Base-by-base conservation (phyloP, 2,329 filamentous ascomycete species). In the Chaetomium sp. region DNA sequence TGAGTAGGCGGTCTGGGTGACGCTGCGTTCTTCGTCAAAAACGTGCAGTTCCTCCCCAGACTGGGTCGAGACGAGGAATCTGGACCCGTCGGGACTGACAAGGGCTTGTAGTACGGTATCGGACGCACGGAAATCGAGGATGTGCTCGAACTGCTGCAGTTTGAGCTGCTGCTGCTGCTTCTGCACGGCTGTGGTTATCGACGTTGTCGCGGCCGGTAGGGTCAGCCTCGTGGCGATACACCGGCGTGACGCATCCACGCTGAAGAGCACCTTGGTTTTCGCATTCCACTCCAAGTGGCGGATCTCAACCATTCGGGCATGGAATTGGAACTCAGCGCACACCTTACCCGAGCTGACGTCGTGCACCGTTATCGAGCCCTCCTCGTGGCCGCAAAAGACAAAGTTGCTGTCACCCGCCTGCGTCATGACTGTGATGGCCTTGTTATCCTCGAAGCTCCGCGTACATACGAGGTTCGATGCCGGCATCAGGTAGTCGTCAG, bases 281-380 rank as follows among this genome's bases (percentile, higher is more conserved):
- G 53, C 41, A 9, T 59, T 58, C 59, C 59, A 61, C 43, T 58
- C 57, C 11, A 61, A 51, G 35, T 61, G 60, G 5, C 48, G 55
- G 38, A 61, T 58, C 7, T 57, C 55, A 5, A 60, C 58, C 58
- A 60, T 56, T 12, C 52, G 49, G 8, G 58, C 55, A 14, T 61
- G 59, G 35, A 57, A 56, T 14, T 56, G 50, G 43, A 61, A 44
- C 50, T 60, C 48, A 8, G 52, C 49, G 35, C 54, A 49, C 12
- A 55, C 52, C 38, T 43, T 52, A n/a, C 60, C 56, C 2, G 59
- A 53, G 37, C 32, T 55, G 43, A 56, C 38, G 10, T 62, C 61
- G 42, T 59, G 53, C 19, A 62, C 43, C 19, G 54, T 57, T 36
- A 63, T 60, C 5, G 58, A 57, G 2, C 61, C 58, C 11, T 63